phyloP scores from a whole-genome alignment of 2,329 filamentous ascomycete species.

The Verticillium dahliae region DNA sequence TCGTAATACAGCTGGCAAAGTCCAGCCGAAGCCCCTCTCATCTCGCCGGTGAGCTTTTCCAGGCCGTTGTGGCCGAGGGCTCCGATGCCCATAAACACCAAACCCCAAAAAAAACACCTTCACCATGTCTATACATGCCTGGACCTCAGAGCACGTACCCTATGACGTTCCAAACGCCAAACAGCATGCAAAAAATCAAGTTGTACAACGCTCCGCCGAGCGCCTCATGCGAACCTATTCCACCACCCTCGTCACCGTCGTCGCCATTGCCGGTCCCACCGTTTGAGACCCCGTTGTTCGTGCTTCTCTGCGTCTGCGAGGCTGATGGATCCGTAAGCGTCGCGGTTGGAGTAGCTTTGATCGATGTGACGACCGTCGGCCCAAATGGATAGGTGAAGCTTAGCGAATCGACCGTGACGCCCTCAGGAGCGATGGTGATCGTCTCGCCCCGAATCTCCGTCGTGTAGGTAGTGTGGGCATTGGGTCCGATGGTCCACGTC shows the following conservation, averaged over 20 bases:
- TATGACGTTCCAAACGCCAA: conserved; percentile 25
- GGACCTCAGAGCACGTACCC: not conserved
- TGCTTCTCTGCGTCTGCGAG: not conserved
- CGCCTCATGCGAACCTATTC: not conserved
- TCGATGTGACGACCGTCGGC: conserved; percentile 31
- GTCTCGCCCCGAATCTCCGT: conserved; percentile 42
- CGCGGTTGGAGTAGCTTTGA: conserved; percentile 24
- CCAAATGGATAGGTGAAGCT: conserved; percentile 40
- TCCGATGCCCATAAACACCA: not conserved
- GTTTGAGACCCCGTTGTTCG: not conserved
- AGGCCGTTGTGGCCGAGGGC: not conserved
- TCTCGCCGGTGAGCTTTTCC: not conserved
- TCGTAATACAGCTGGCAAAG: not conserved
- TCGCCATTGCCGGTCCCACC: conserved; percentile 1
- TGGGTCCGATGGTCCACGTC: conserved; percentile 45
- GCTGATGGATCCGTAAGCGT: conserved; percentile 1
- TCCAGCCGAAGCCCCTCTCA: not conserved
- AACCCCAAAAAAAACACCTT: not conserved
- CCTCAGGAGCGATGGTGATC: conserved; percentile 42
- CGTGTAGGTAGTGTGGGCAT: conserved; percentile 29
- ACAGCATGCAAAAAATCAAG: conserved; percentile 27
- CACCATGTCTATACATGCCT: not conserved
- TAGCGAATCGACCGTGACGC: conserved; percentile 39
- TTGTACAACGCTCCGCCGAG: conserved; percentile 10
- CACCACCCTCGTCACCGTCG: conserved; percentile 15